A percentile compares a stretch with the other conserved stretches of the same genome.
Conservation (phyloP, 176 grass and related monocot species). For the Oryza coarctata region DNA sequence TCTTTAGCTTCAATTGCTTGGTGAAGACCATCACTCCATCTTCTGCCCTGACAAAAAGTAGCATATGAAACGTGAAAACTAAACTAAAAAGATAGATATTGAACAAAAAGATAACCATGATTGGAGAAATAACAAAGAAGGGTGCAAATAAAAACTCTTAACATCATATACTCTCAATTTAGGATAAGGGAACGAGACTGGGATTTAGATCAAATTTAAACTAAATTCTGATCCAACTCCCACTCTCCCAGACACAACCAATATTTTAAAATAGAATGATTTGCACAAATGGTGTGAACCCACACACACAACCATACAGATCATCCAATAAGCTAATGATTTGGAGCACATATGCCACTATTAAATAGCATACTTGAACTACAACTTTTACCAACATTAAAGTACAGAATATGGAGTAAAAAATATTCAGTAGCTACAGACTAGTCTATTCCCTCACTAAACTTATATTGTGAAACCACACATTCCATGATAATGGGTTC, state of each 20-base stretch:
- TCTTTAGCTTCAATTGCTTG: constrained; percentile 99
- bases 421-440: neutral
- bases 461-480: neutral
- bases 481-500: neutral
- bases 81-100: constrained; percentile 2
- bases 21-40: constrained; percentile 99
- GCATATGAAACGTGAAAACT: constrained; percentile 13
- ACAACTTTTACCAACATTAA: no score
- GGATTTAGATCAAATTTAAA: neutral
- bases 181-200: neutral
- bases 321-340: neutral
- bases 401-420: neutral
- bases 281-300: neutral
- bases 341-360: neutral
- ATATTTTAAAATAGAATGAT: constrained; percentile 9
- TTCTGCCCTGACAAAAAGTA: constrained; percentile 73
- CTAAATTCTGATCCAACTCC: neutral
- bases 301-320: neutral
- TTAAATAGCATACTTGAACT: neutral
- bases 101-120: neutral
- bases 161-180: neutral
- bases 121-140: neutral
- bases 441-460: neutral
- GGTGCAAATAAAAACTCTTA: neutral
- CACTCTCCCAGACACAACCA: neutral